phyloP scores from a whole-genome alignment of 2,329 filamentous ascomycete species.

The Pyricularia grisea region DNA sequence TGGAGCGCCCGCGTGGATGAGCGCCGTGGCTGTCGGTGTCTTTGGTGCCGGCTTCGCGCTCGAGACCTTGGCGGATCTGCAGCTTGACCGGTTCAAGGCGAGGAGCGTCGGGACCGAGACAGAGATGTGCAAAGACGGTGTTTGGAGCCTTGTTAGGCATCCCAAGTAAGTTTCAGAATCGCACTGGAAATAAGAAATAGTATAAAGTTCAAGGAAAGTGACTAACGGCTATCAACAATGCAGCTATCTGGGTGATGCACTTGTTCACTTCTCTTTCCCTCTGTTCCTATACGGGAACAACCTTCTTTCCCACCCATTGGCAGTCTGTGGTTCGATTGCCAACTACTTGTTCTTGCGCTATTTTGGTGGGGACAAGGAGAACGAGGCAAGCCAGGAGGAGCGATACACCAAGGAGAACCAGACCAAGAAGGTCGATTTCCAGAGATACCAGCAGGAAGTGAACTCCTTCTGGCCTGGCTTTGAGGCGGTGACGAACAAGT shows the following conservation, averaged over 20 bases:
- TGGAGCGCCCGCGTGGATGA: constrained; percentile 3
- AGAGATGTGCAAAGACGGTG: constrained; percentile 41
- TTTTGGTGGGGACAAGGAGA: constrained; percentile 46
- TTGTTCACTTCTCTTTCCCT: constrained; percentile 50
- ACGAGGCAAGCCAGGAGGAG: constrained; percentile 39
- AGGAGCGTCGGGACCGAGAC: constrained; percentile 19
- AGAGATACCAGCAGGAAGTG: constrained; percentile 46
- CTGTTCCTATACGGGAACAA: constrained; percentile 45
- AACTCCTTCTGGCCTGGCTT: constrained; percentile 43
- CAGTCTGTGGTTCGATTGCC: constrained; percentile 43
- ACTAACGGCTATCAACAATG: neutral
- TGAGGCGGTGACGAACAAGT: constrained; percentile 41
- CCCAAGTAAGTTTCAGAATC: constrained; percentile 40
- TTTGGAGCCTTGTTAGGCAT: constrained; percentile 53
- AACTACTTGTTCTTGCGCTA: constrained; percentile 51
- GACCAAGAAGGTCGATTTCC: constrained; percentile 41
- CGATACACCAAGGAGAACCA: constrained; percentile 40
- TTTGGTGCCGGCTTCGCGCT: constrained; percentile 47
- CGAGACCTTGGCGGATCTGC: constrained; percentile 46
- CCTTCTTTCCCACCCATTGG: constrained; percentile 39
- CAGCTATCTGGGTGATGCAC: constrained; percentile 51
- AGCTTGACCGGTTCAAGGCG: constrained; percentile 40
- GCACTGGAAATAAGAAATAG: neutral
- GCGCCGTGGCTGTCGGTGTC: constrained; percentile 36
- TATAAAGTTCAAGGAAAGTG: neutral